These are phyloP conservation scores for Gyromitra esculenta DNA, from an alignment of 2,329 filamentous ascomycete genomes.

Conservation along the genomic window DNA sequence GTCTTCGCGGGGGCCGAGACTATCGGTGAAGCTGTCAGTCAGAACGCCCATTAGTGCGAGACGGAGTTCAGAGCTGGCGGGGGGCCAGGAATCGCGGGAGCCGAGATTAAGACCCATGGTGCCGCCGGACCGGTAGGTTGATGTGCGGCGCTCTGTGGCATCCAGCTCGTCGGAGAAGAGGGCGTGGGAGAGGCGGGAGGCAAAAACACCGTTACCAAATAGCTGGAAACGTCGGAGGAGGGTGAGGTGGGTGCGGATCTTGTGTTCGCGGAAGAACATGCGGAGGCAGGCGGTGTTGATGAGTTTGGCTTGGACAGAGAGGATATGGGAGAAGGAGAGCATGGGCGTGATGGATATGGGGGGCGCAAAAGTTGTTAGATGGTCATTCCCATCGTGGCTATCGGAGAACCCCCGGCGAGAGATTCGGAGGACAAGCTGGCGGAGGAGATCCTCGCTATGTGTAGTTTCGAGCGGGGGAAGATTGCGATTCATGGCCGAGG, in stretches of 20 bases:
- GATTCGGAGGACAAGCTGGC: constrained; percentile 48
- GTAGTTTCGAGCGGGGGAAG: constrained; percentile 45
- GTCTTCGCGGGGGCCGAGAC: constrained; percentile 27
- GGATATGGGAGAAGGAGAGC: constrained; percentile 78
- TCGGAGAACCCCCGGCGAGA: constrained; percentile 78
- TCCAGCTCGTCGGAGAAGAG: constrained; percentile 86
- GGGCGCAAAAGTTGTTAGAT: constrained; percentile 59
- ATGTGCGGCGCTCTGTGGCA: constrained; percentile 77
- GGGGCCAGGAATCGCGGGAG: constrained; percentile 86
- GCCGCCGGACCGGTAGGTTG: constrained; percentile 74
- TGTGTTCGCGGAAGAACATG: constrained; percentile 78
- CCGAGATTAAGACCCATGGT: constrained; percentile 82
- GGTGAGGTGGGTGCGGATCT: constrained; percentile 75
- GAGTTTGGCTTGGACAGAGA: constrained; percentile 74
- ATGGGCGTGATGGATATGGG: constrained; percentile 64
- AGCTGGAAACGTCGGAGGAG: constrained; percentile 84
- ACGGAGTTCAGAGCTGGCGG: constrained; percentile 90
- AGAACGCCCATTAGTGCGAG: constrained; percentile 87
- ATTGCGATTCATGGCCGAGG: constrained; percentile 51
- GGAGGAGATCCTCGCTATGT: constrained; percentile 36
- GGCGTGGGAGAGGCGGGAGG: constrained; percentile 79
- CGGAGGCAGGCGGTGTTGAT: constrained; percentile 80
- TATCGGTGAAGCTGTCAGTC: constrained; percentile 53
- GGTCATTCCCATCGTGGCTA: constrained; percentile 69
- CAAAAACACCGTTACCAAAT: constrained; percentile 84